A percentile compares a stretch with the other conserved stretches of the same genome.
Conservation (phyloP, 345 rosid genomes). For the Odontarrhena argentea region DNA sequence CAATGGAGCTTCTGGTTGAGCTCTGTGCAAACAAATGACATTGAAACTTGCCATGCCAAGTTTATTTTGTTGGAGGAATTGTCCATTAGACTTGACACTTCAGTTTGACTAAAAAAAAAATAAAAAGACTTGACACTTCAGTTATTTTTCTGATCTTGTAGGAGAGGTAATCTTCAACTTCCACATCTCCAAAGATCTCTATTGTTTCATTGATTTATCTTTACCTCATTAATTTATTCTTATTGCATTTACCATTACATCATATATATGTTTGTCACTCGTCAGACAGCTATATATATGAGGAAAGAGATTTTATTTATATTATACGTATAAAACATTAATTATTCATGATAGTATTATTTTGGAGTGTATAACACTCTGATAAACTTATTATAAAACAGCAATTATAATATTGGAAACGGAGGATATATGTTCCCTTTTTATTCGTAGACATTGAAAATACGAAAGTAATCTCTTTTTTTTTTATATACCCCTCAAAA, state of each 20-base stretch:
- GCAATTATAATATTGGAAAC: conserved; percentile 22
- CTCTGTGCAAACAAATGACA: too few species aligned
- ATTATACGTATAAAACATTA: conserved; percentile 25
- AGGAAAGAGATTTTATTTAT: conserved; percentile 33
- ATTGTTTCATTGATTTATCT: neutral
- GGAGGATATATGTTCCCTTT: conserved; percentile 33
- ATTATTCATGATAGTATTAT: conserved; percentile 21
- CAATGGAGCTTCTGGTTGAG: too few species aligned
- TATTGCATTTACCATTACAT: neutral
- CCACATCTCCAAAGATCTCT: too few species aligned
- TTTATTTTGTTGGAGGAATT: too few species aligned
- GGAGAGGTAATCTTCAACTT: too few species aligned
- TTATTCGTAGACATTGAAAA: conserved; percentile 29
- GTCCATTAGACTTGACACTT: too few species aligned
- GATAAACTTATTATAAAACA: conserved; percentile 23
- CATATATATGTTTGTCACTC: neutral
- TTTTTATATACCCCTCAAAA: conserved; percentile 44
- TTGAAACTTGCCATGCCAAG: too few species aligned
- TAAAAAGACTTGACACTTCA: too few species aligned
- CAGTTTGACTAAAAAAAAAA: too few species aligned
- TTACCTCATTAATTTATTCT: neutral
- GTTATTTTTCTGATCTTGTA: too few species aligned
- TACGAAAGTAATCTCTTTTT: conserved; percentile 27
- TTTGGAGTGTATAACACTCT: conserved; percentile 25
- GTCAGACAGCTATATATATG: neutral